These are phyloP conservation scores for Jatropha multifida DNA, from an alignment of 441 rosid genomes.

Conservation along the genomic window DNA sequence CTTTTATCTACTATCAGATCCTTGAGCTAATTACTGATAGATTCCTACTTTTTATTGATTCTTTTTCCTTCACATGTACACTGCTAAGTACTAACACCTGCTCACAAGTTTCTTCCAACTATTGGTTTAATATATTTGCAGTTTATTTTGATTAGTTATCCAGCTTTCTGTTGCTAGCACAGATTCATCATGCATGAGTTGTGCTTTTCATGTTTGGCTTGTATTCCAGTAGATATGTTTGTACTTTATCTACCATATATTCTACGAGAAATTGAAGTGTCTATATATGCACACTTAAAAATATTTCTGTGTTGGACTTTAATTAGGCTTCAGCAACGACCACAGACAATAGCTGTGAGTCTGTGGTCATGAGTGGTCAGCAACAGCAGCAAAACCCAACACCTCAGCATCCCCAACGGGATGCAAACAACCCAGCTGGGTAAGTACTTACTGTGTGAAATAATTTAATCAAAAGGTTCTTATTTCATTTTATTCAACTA, in stretches of 20 bases:
- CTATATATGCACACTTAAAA: not conserved
- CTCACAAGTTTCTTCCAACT: not conserved
- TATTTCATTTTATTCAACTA: conserved; percentile 11
- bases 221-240: not conserved
- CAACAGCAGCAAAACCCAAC: conserved; percentile 93
- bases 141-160: not conserved
- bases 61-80: not conserved
- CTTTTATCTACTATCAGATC: not conserved
- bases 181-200: not conserved
- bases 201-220: not conserved
- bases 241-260: no score
- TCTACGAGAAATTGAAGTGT: not conserved
- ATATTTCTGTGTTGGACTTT: conserved; percentile 9
- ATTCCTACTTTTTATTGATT: not conserved
- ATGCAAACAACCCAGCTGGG: conserved; percentile 99
- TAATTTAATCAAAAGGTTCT: conserved; percentile 1
- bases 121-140: not conserved
- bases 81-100: no score
- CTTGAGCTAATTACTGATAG: not conserved
- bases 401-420: conserved; percentile 78
- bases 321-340: conserved; percentile 79
- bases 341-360: conserved; percentile 99
- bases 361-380: conserved; percentile 98
- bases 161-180: no score
- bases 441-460: conserved; percentile 23